Evolutionary conservation across 352 stramenopile species (phyloP), one percentile per base, ranked within the genome.

Genomic region (Aphanomyces invadans): DNA sequence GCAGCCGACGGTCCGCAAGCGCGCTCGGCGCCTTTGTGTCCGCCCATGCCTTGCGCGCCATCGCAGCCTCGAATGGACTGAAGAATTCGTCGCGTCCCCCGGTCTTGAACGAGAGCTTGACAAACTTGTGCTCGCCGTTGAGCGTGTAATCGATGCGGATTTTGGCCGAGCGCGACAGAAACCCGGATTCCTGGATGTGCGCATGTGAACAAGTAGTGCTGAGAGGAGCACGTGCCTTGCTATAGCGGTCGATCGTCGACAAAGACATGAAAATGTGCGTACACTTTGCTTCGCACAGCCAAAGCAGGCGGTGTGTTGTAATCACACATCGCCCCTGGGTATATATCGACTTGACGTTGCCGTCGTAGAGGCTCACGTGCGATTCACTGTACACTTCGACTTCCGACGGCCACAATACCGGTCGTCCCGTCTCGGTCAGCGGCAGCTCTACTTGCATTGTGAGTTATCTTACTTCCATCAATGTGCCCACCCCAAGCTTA

Each of bases 321-420:
- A 94, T 77, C 9, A 81, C 80, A 70, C 83, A 90, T 33, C 86
- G 82, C 10, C 86, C 86, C 48, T 78, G 74, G 48, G 76, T n/a
- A 69, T 88, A 81, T 51, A 68, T 52, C 33, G 86, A 91, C 75
- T 94, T 94, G 48, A 86, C 75, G 42, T 73, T 81, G 63, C 86
- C 77, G 68, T 94, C 83, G 69, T 94, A 94, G 49, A 94, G 71
- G 12, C 78, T 83, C 65, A 94, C 90, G 57, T 90, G 74, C 65
- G 89, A 83, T 51, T 94, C 81, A 52, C 78, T 88, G 74, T 94
- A 94, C 66, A 94, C 89, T 69, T 94, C 86, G n/a, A 92, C 86
- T 44, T 94, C 86, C 26, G 76, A 88, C 11, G 74, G 77, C 55
- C 89, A 90, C 33, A 94, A 81, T 57, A 76, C 75, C 2, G 86